Conservation (phyloP, 129 eudicot genomes). For the Flaveria brownii region DNA sequence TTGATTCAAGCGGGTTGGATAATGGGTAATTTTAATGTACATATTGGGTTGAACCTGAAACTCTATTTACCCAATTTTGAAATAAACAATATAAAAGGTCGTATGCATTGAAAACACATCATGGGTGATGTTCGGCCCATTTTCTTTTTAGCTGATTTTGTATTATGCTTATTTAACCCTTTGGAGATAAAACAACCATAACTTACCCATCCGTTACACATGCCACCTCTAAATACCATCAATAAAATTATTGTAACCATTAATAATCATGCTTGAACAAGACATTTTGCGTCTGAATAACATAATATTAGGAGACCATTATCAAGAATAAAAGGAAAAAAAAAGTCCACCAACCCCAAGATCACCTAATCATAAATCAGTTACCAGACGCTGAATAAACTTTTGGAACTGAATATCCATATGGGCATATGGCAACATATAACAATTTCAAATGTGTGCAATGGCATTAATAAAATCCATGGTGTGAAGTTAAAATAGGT, state of each 20-base stretch:
- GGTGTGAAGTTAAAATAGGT: slow-evolving; percentile 9
- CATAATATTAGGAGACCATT: background rate
- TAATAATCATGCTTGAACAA: background rate
- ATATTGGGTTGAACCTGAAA: background rate
- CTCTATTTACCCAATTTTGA: background rate
- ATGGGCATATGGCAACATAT: slow-evolving; percentile 5
- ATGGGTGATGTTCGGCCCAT: background rate
- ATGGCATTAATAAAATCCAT: background rate
- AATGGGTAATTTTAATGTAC: background rate
- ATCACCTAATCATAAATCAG: slow-evolving; percentile 1
- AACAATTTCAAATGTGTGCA: too few species aligned
- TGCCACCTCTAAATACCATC: background rate
- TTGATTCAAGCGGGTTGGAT: background rate
- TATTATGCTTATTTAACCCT: background rate
- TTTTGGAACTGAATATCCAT: slow-evolving; percentile 10
- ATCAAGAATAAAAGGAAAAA: background rate
- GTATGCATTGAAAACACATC: background rate
- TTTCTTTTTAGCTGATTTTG: background rate
- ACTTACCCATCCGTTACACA: background rate
- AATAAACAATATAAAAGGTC: background rate
- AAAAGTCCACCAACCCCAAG: background rate
- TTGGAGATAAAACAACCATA: background rate
- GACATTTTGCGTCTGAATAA: background rate
- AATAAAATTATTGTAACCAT: background rate
- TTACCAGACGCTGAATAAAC: background rate